phyloP scores from a whole-genome alignment of 2,329 filamentous ascomycete genomes.

The Aspergillus glaucus region DNA sequence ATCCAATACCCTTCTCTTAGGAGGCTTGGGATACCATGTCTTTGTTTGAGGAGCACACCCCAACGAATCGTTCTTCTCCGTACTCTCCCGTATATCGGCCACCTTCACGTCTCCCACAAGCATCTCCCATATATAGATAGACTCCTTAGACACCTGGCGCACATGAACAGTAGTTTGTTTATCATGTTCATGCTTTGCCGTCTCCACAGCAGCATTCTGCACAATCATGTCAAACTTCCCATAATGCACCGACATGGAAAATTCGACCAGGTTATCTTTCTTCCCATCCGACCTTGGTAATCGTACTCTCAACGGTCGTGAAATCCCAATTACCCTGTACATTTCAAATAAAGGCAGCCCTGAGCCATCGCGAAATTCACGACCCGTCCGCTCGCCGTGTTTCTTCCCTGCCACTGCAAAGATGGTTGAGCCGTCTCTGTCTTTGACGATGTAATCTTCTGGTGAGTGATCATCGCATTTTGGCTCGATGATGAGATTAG shows the following conservation, averaged over 20 bases:
- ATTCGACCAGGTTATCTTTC: background rate
- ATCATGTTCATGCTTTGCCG: background rate
- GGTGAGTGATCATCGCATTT: too few relatives aligned
- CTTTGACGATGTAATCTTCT: too few relatives aligned
- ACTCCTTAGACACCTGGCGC: background rate
- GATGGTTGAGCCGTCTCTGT: too few relatives aligned
- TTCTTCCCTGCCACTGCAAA: too few relatives aligned
- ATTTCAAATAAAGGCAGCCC: too few relatives aligned
- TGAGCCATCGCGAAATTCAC: too few relatives aligned
- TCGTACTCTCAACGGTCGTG: too few relatives aligned
- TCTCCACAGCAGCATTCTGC: background rate
- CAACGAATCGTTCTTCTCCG: background rate
- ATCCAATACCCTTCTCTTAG: background rate
- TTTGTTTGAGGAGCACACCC: background rate
- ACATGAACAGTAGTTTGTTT: background rate
- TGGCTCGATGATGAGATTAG: too few relatives aligned
- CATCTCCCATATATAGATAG: background rate
- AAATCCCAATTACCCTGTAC: too few relatives aligned
- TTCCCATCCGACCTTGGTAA: background rate
- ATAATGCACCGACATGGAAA: background rate
- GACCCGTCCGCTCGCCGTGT: too few relatives aligned
- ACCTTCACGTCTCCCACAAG: background rate
- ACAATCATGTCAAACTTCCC: background rate
- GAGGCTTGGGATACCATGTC: background rate
- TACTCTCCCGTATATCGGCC: background rate